Percentiles rank a stretch among this genome's conserved stretches.
Conservation (phyloP, 2,329 filamentous ascomycete genomes). For the Dothideomycetes sp. region DNA sequence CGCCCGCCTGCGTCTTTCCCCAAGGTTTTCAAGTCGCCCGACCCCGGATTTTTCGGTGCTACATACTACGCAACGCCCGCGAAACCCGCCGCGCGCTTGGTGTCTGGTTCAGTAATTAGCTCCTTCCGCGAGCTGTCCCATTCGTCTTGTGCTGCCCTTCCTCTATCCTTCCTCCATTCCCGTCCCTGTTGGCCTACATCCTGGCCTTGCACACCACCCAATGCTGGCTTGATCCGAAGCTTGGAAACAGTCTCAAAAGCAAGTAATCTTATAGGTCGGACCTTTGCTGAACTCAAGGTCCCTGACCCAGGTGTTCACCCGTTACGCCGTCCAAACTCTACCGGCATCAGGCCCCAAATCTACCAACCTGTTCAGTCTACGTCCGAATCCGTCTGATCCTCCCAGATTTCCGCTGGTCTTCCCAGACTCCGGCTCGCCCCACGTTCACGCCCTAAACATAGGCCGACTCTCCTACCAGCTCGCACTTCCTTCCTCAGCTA, state of each 20-base stretch:
- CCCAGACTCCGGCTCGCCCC: constrained; percentile 8
- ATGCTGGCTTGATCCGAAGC: no score
- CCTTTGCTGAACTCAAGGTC: no score
- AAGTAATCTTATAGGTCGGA: no score
- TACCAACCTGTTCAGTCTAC: constrained; percentile 11
- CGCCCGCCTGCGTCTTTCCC: no score
- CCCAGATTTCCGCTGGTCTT: constrained; percentile 3
- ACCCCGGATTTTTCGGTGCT: constrained; percentile 10
- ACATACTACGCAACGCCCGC: constrained; percentile 10
- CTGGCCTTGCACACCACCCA: no score
- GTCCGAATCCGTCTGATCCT: constrained; percentile 5
- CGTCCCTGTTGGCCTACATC: no score
- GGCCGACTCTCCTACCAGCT: constrained; percentile 7
- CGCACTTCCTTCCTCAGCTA: neutral
- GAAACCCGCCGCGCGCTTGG: constrained; percentile 10
- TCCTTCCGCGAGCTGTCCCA: no score
- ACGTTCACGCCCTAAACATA: constrained; percentile 9
- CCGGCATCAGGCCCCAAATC: constrained; percentile 10
- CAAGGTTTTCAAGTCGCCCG: constrained; percentile 10
- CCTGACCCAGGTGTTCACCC: constrained; percentile 7
- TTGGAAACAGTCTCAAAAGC: no score
- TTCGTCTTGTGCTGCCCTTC: no score
- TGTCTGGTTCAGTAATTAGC: no score
- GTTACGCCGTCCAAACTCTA: constrained; percentile 13
- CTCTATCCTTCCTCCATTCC: no score